These are phyloP conservation scores for Mrakia gelida DNA, from an alignment of 768 basidiomycete genomes.

Conservation along the genomic window DNA sequence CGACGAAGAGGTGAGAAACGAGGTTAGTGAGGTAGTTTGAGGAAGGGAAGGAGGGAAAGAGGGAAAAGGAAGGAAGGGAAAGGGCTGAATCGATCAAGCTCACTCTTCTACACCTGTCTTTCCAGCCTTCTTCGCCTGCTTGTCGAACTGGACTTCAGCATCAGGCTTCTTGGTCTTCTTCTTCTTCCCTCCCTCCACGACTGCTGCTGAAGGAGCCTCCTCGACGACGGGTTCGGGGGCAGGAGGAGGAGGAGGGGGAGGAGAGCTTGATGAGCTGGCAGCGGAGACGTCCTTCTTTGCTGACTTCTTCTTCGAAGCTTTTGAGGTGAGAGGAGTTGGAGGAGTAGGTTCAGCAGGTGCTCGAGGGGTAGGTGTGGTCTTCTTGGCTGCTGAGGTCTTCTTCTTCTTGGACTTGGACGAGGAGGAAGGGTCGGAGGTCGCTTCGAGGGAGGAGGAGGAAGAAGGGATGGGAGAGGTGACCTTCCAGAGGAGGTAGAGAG, in stretches of 20 bases:
- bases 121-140: slow-evolving; percentile 19
- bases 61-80: background rate
- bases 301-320: background rate
- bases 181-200: slow-evolving; percentile 4
- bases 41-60: background rate
- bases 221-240: background rate
- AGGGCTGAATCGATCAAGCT: too few relatives aligned
- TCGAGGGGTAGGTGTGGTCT: background rate
- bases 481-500: slow-evolving; percentile 21
- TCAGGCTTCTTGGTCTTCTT: slow-evolving; percentile 15
- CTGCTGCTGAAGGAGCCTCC: background rate
- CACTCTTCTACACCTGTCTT: slow-evolving; percentile 26
- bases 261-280: slow-evolving; percentile 8
- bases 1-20: background rate
- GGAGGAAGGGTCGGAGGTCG: background rate
- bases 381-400: background rate
- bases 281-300: background rate
- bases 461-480: slow-evolving; percentile 17
- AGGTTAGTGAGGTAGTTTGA: background rate
- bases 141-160: slow-evolving; percentile 16
- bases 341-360: background rate
- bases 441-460: background rate
- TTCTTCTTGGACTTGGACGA: background rate
- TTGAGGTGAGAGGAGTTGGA: background rate
- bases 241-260: background rate